Conservation (phyloP, 495 filamentous ascomycete species). For the Cladorrhinum samala region DNA sequence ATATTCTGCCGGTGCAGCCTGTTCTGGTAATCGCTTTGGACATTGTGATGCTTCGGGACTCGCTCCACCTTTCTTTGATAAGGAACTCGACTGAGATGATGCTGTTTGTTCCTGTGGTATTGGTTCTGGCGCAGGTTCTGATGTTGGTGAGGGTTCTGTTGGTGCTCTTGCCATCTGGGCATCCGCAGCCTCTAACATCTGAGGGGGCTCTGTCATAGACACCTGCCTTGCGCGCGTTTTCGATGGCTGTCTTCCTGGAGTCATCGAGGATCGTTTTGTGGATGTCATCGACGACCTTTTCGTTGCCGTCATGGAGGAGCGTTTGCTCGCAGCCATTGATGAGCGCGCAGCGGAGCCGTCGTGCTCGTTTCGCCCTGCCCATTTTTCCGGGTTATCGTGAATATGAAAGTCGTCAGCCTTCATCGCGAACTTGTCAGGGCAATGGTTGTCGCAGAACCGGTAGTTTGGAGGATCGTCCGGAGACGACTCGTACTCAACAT, state of each 20-base stretch:
- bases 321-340: not conserved
- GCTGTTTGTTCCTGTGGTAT: no score
- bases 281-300: no score
- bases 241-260: no score
- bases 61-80: no score
- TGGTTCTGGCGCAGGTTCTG: no score
- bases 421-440: conserved; percentile 27
- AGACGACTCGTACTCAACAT: conserved; percentile 29
- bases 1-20: not conserved
- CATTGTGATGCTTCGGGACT: not conserved
- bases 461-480: conserved; percentile 24
- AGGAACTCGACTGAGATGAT: no score
- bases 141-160: no score
- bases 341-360: not conserved
- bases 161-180: no score
- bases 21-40: not conserved
- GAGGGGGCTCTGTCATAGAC: no score
- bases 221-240: no score
- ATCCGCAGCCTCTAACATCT: no score
- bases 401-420: conserved; percentile 24
- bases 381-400: conserved; percentile 2
- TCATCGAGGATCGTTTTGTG: no score
- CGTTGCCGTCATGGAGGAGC: not conserved
- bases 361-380: not conserved
- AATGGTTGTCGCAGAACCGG: conserved; percentile 22